These are phyloP conservation scores for Begonia masoniana DNA, from an alignment of 306 rosid species.

Conservation along the genomic window DNA sequence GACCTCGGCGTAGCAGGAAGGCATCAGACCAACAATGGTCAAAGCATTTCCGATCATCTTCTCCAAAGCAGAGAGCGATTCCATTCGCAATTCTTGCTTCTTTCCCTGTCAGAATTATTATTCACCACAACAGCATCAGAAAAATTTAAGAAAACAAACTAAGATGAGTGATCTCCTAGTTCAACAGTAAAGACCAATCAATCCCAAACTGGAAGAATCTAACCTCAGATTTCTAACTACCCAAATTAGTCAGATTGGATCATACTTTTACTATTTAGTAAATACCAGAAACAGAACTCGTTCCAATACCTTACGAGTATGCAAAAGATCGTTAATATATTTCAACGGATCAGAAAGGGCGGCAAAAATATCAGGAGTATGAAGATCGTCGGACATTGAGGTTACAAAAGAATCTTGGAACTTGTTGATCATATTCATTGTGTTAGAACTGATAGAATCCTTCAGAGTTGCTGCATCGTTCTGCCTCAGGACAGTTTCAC, in stretches of 20 bases:
- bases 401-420: slow-evolving; percentile 43
- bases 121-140: slow-evolving; percentile 9
- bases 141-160: not conserved
- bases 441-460: slow-evolving; percentile 47
- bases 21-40: slow-evolving; percentile 60
- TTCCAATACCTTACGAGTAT: slow-evolving; percentile 61
- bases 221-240: not conserved
- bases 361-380: slow-evolving; percentile 70
- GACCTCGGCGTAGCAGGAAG: slow-evolving; percentile 65
- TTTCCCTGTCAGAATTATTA: slow-evolving; percentile 42
- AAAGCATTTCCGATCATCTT: slow-evolving; percentile 46
- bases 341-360: slow-evolving; percentile 80
- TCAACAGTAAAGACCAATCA: too few species aligned
- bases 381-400: slow-evolving; percentile 94
- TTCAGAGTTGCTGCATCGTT: slow-evolving; percentile 36
- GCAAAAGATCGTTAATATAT: slow-evolving; percentile 71
- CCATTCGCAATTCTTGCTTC: slow-evolving; percentile 56
- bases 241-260: too few species aligned
- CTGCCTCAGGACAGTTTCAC: slow-evolving; percentile 52
- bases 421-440: slow-evolving; percentile 27
- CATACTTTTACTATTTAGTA: too few species aligned
- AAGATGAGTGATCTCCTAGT: too few species aligned
- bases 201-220: not conserved
- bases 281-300: not conserved
- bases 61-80: slow-evolving; percentile 68